phyloP scores from a whole-genome alignment of 2,329 filamentous ascomycete species.

The Thielaviopsis punctulata region DNA sequence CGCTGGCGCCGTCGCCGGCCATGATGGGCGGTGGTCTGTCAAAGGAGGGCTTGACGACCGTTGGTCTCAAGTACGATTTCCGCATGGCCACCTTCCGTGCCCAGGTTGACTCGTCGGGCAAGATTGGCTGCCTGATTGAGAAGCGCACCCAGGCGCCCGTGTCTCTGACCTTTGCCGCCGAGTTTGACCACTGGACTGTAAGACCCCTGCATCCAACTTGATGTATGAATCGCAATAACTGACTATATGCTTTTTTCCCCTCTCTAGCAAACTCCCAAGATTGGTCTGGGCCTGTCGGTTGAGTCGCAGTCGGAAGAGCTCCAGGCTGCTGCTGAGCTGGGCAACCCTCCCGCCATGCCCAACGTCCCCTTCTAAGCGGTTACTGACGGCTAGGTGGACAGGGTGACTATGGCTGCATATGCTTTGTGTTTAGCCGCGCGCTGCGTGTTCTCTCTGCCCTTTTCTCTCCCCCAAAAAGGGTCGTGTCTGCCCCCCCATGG shows the following conservation, averaged over 20 bases:
- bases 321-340: slow-evolving; percentile 64
- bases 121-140: slow-evolving; percentile 81
- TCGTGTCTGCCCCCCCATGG: too few species aligned
- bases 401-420: not conserved
- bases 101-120: slow-evolving; percentile 88
- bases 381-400: not conserved
- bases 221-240: slow-evolving; percentile 17
- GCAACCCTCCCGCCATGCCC: slow-evolving; percentile 31
- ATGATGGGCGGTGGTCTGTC: slow-evolving; percentile 60
- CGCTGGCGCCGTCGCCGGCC: slow-evolving; percentile 49
- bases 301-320: slow-evolving; percentile 73
- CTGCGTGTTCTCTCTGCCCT: not conserved
- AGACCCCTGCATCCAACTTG: slow-evolving; percentile 24
- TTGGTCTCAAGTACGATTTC: slow-evolving; percentile 98
- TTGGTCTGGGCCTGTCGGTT: slow-evolving; percentile 84
- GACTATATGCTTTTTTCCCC: slow-evolving; percentile 2
- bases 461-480: not conserved
- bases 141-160: slow-evolving; percentile 90
- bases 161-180: slow-evolving; percentile 84
- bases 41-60: slow-evolving; percentile 78
- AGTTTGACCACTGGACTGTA: slow-evolving; percentile 92
- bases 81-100: slow-evolving; percentile 87
- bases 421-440: not conserved
- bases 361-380: slow-evolving; percentile 48
- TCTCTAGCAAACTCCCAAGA: slow-evolving; percentile 74